Base-by-base conservation (phyloP, 2,329 filamentous ascomycete genomes). In the Emergomyces orientalis region DNA sequence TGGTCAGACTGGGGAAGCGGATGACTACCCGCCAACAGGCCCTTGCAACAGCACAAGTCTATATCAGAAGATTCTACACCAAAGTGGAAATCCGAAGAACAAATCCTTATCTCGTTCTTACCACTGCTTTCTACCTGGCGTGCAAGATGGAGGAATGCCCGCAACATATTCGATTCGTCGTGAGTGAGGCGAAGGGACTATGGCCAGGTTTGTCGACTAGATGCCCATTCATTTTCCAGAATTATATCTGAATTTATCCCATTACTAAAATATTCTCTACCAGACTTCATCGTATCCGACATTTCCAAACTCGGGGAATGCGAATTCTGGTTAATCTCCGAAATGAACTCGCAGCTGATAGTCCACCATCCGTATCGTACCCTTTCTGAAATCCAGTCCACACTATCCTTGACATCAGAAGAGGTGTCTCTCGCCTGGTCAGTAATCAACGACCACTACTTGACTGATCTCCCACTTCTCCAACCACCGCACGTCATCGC, bases 71-170 rank as follows among this genome's bases (percentile, higher is more conserved):
- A 64, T 97, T 96, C 80, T 97, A 96, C 76, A 86, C 86, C 55
- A 90, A 89, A 69, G 89, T 96, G 69, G 91, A 96, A 71, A 91
- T 97, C 67, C 88, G 93, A 63, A 86, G 88, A 66, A 96, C 92
- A 57, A 99, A 97, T 70, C 91, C 93, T 3, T 96, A 96, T 72
- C 86, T 97, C 43, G 86, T 97, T 63, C 84, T 96, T 67, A 88
- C 91, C n/a, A 97, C 94, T 1, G 90, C 93, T 5, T 83, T 97
- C 65, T 99, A 99, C 74, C 81, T 99, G 43, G 92, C 94, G 25
- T 96, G 91, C 79, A 99, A 99, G 78, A 96, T 96, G 86, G 94
- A 99, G 75, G 94, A 99, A 75, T 92, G 88, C 59, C 94, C 94
- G 2, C 93, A 97, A 74, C 94, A 99, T 74, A 97, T 99, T 70